Percentiles rank a stretch among this genome's conserved stretches.
Evolutionary conservation across 2,329 filamentous ascomycete species (phyloP).

Genomic region (Xylaria sp.): DNA sequence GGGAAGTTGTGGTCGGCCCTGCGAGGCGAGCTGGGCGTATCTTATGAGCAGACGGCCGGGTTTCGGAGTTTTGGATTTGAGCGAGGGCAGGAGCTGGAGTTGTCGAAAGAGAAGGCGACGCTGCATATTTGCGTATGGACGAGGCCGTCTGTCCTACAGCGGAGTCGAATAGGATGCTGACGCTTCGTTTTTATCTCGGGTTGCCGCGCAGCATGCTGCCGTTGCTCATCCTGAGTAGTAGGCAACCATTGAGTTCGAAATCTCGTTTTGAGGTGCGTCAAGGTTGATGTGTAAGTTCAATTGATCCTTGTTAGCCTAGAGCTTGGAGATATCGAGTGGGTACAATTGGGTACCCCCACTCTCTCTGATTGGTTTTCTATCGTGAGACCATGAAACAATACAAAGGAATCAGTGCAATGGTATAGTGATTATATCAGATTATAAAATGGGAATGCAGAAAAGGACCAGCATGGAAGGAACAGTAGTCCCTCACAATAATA

Average conservation of each 20-base stretch:
- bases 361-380: too few relatives aligned
- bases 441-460: too few relatives aligned
- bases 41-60: slow-evolving; percentile 44
- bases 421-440: too few relatives aligned
- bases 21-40: slow-evolving; percentile 57
- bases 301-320: neutral
- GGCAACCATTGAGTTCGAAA: neutral
- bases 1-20: slow-evolving; percentile 58
- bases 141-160: neutral
- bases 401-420: too few relatives aligned
- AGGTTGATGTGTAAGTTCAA: neutral
- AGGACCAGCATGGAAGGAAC: too few relatives aligned
- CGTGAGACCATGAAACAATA: too few relatives aligned
- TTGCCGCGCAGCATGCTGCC: slow-evolving; percentile 12
- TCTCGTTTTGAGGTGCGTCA: neutral
- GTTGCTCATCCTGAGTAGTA: neutral
- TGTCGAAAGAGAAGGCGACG: slow-evolving; percentile 31
- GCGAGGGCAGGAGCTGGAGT: slow-evolving; percentile 23
- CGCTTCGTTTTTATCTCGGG: slow-evolving; percentile 8
- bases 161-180: neutral
- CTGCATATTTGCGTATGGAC: slow-evolving; percentile 28
- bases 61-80: slow-evolving; percentile 12
- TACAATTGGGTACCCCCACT: too few relatives aligned
- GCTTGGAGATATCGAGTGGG: slow-evolving; percentile 1
- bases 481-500: too few relatives aligned